Conservation (phyloP, 176 grass and related monocot genomes). For the Oryza meyeriana region DNA sequence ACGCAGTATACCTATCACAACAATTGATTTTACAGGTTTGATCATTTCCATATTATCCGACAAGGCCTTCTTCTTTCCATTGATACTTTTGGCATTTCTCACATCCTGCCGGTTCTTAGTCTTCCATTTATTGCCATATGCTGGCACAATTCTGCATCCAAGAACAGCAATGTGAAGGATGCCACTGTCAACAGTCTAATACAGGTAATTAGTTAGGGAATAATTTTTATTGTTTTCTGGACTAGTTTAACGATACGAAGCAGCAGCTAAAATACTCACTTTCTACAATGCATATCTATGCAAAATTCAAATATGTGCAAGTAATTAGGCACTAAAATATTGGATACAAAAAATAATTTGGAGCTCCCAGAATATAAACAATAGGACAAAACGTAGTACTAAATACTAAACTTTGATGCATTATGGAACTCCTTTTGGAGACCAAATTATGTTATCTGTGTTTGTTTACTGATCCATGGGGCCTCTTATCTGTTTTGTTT, state of each 20-base stretch:
- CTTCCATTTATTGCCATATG: conserved; percentile 73
- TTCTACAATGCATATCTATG: not conserved
- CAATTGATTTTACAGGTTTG: conserved; percentile 64
- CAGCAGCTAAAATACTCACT: not conserved
- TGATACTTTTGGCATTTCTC: conserved; percentile 91
- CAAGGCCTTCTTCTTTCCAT: conserved; percentile 86
- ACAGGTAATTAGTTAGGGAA: conserved; percentile 49
- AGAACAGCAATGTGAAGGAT: conserved; percentile 40
- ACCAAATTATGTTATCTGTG: not conserved
- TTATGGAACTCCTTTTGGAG: not conserved
- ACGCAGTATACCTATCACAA: conserved; percentile 25
- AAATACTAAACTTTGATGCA: not conserved
- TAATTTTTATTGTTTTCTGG: not conserved
- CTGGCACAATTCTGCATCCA: conserved; percentile 31
- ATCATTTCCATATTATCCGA: conserved; percentile 83
- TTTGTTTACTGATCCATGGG: conserved; percentile 19
- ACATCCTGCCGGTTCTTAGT: conserved; percentile 78
- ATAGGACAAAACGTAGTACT: not conserved
- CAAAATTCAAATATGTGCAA: conserved; percentile 2
- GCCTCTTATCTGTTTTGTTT: conserved; percentile 21
- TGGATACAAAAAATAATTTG: conserved; percentile 18
- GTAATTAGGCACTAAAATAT: not conserved
- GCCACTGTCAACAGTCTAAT: conserved; percentile 36
- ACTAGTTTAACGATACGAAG: not conserved
- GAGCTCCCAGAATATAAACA: not conserved